Evolutionary conservation across 2,329 filamentous ascomycete species (phyloP), one percentile per base, ranked within the genome.

Genomic region (Diaporthe aspalathi): DNA sequence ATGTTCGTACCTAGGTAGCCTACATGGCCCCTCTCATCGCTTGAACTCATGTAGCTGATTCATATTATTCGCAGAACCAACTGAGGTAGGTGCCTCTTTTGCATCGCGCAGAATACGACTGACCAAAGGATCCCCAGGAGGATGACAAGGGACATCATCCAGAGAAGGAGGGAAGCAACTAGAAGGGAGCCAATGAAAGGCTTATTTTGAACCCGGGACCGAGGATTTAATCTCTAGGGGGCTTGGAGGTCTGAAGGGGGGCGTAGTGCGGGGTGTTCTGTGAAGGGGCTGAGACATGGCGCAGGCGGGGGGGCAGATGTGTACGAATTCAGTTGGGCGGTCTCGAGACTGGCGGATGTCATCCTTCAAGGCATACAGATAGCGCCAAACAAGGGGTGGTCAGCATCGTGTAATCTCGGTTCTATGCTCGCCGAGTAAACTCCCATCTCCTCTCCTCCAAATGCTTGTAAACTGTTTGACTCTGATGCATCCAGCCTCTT

Each of bases 61-160:
- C 3, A 17, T 1, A 11, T 22, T 49, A 1, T n/a, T n/a, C 9
- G 5, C 12, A 71, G 69, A 35, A 38, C 56, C 35, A 68, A 53
- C 24, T 71, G 20, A 71, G 27, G 69, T 57, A 62, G 3, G 35
- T n/a, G 24, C n/a, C 8, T 20, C 14, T 11, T 32, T 5, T 49
- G 6, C 8, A 47, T 16, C n/a, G n/a, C n/a, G 9, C 1, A 17
- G n/a, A 14, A 27, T 5, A 22, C 11, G 27, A 62, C 57, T 62
- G 5, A 62, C 57, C 9, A 11, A 12, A 35, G 3, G 5, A 32
- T 22, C 2, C 9, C 8, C 20, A 62, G 57, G 57, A 62, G 40
- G 22, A 62, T 62, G 57, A 62, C 57, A 32, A 32, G 57, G n/a
- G 57, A 62, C 11, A 62, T 62, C 57, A 62, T 62, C 11, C 24